A percentile compares a stretch with the other conserved stretches of the same genome.
phyloP scores from a whole-genome alignment of 1,284 basidiomycete genomes.

The Pseudozyma sp. region DNA sequence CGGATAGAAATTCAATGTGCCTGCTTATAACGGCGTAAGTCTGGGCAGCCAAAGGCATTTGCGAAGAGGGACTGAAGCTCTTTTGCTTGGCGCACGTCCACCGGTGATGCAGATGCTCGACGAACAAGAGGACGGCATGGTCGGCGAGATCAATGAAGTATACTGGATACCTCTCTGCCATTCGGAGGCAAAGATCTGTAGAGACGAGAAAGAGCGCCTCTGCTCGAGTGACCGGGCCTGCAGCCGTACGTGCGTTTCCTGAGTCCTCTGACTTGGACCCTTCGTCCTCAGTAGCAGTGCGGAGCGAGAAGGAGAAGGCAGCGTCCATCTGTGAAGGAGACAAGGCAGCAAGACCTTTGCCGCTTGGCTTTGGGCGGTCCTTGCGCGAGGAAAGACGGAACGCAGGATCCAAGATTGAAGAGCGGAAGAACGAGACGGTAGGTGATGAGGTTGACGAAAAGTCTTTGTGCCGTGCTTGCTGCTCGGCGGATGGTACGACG shows the following conservation, averaged over 20 bases:
- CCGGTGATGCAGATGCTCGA: constrained; percentile 29
- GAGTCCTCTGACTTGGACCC: background rate
- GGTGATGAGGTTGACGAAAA: background rate
- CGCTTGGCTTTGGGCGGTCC: constrained; percentile 36
- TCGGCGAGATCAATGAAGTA: constrained; percentile 34
- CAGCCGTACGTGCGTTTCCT: background rate
- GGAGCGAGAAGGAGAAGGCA: constrained; percentile 11
- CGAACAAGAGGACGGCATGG: constrained; percentile 22
- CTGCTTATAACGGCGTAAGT: constrained; percentile 14
- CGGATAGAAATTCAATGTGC: constrained; percentile 17
- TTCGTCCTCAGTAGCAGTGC: background rate
- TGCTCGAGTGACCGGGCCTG: constrained; percentile 15
- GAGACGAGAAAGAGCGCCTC: constrained; percentile 26
- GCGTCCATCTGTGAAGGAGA: constrained; percentile 23
- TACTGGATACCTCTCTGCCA: constrained; percentile 21
- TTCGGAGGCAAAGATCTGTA: constrained; percentile 26
- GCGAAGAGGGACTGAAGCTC: constrained; percentile 2
- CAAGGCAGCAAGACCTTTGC: constrained; percentile 20
- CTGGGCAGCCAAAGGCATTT: constrained; percentile 19
- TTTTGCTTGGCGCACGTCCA: constrained; percentile 42
- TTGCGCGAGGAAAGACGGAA: constrained; percentile 38
- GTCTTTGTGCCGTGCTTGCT: background rate
- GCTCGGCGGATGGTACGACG: constrained; percentile 18
- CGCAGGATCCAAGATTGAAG: constrained; percentile 6
- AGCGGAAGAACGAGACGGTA: constrained; percentile 24